These are phyloP conservation scores for Guadua angustifolia DNA, from an alignment of 176 grass and related monocot species.

Conservation along the genomic window DNA sequence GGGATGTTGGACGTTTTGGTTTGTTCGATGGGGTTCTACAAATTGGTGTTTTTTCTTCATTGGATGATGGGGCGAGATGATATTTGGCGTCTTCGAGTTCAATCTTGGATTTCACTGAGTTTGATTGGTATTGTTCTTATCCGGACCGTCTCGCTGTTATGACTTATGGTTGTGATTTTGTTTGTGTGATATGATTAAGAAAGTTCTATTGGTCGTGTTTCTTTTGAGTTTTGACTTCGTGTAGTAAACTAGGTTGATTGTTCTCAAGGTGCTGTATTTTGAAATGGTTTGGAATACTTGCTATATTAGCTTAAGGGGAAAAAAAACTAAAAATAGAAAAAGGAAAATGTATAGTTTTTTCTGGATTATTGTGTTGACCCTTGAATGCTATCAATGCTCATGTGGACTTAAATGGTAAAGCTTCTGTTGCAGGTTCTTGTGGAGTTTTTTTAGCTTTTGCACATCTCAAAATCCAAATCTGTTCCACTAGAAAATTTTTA, in stretches of 20 bases:
- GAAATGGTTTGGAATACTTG: not conserved
- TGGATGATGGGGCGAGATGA: not conserved
- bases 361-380: not conserved
- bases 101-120: not conserved
- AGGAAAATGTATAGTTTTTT: not conserved
- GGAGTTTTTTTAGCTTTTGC: not conserved
- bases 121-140: constrained; percentile 8
- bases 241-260: constrained; percentile 5
- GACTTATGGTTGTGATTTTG: not conserved
- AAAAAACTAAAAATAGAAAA: not conserved
- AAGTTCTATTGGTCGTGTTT: constrained; percentile 1
- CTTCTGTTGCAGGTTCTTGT: not conserved
- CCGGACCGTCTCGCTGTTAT: not conserved
- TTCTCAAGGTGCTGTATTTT: not conserved
- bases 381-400: not conserved
- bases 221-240: constrained; percentile 15
- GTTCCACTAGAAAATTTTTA: not conserved
- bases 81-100: not conserved
- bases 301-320: not conserved
- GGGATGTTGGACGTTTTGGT: constrained; percentile 25
- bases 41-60: not conserved
- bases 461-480: not conserved
- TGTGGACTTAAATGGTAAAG: not conserved
- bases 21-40: not conserved
- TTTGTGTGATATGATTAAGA: not conserved